A percentile compares a stretch with the other conserved stretches of the same genome.
phyloP scores from a whole-genome alignment of 176 grass and related monocot species.

The Bolboschoenus planiculmis region DNA sequence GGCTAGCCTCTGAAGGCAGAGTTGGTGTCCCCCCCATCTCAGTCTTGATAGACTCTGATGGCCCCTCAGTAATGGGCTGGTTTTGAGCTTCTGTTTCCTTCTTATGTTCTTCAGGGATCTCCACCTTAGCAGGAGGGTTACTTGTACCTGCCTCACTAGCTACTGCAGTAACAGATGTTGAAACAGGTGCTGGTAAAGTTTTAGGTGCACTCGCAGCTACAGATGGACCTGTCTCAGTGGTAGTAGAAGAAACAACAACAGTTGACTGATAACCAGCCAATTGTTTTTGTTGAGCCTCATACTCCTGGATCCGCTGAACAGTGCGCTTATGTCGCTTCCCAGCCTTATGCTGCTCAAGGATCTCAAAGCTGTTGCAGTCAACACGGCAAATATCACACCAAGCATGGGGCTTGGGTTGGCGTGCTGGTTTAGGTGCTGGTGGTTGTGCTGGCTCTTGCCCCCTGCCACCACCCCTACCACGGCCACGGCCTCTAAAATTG shows the following conservation, averaged over 20 bases:
- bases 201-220: neutral
- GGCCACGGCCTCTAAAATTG: slow-evolving; percentile 23
- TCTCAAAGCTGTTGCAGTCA: slow-evolving; percentile 48
- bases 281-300: slow-evolving; percentile 35
- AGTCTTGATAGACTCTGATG: slow-evolving; percentile 21
- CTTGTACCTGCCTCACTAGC: neutral
- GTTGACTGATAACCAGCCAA: slow-evolving; percentile 28
- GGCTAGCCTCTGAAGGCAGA: neutral
- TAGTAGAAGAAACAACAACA: neutral
- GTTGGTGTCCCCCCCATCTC: neutral
- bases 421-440: neutral
- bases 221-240: neutral
- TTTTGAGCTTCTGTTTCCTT: slow-evolving; percentile 13
- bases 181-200: slow-evolving; percentile 1
- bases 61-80: slow-evolving; percentile 3
- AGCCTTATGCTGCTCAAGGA: slow-evolving; percentile 49
- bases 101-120: neutral
- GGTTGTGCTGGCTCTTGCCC: neutral
- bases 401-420: slow-evolving; percentile 23
- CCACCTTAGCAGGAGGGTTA: neutral
- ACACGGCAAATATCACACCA: slow-evolving; percentile 69
- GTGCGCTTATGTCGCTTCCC: slow-evolving; percentile 56
- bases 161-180: neutral
- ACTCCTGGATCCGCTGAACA: slow-evolving; percentile 50
- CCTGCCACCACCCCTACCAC: slow-evolving; percentile 21